These are phyloP conservation scores for Globisporangium carolinianum DNA, from an alignment of 352 stramenopile genomes.

Conservation along the genomic window DNA sequence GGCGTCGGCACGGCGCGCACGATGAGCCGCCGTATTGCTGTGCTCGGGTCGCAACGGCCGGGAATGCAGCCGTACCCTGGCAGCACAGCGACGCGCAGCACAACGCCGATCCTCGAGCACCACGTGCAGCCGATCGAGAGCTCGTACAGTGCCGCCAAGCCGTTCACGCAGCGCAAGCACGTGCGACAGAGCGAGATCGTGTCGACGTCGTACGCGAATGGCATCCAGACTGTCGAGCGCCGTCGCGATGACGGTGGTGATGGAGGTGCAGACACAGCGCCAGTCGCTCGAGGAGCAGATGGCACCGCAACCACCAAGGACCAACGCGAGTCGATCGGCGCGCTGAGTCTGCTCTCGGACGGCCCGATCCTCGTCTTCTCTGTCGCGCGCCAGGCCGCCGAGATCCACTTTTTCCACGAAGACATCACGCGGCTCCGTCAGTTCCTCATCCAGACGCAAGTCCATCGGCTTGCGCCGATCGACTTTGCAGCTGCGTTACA, in stretches of 20 bases:
- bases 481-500: constrained; percentile 30
- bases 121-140: constrained; percentile 57
- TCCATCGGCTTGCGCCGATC: constrained; percentile 40
- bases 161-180: constrained; percentile 54
- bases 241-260: background rate
- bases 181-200: constrained; percentile 82
- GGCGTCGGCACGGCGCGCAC: constrained; percentile 14
- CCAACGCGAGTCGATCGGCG: constrained; percentile 33
- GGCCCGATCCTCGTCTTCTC: constrained; percentile 80
- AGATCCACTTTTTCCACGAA: constrained; percentile 81
- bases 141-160: constrained; percentile 30
- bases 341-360: constrained; percentile 51
- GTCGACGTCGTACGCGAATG: constrained; percentile 49
- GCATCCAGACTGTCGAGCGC: constrained; percentile 15
- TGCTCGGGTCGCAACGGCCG: constrained; percentile 54
- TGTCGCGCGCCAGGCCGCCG: constrained; percentile 50
- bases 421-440: constrained; percentile 57
- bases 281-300: constrained; percentile 3
- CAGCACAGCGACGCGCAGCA: constrained; percentile 18
- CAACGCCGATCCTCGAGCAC: constrained; percentile 30
- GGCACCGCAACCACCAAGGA: constrained; percentile 4
- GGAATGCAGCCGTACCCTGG: constrained; percentile 15
- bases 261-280: background rate
- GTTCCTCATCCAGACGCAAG: constrained; percentile 60
- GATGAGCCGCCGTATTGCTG: constrained; percentile 18